Conservation (phyloP, 805 yeast genomes). For the Wickerhamiella galacta region DNA sequence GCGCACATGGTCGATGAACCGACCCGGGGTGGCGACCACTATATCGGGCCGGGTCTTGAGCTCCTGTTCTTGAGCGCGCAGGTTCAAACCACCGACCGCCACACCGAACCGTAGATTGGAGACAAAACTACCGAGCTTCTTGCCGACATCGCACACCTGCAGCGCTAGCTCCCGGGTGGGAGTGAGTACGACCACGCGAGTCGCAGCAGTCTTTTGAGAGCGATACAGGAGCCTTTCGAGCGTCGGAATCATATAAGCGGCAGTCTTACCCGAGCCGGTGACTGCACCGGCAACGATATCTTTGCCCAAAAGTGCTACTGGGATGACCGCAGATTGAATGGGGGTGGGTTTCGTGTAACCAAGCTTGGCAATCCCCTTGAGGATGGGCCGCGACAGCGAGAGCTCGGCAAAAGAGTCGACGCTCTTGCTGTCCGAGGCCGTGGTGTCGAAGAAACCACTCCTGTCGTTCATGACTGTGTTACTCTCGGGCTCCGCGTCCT, state of each 20-base stretch:
- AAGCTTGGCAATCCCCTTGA: slow-evolving; percentile 63
- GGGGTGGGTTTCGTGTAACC: slow-evolving; percentile 87
- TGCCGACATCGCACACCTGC: slow-evolving; percentile 89
- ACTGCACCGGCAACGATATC: slow-evolving; percentile 98
- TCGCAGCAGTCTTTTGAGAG: slow-evolving; percentile 70
- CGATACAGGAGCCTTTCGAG: slow-evolving; percentile 82
- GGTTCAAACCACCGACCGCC: slow-evolving; percentile 95
- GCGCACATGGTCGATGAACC: slow-evolving; percentile 91
- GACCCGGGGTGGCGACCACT: slow-evolving; percentile 96
- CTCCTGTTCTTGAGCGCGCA: slow-evolving; percentile 91
- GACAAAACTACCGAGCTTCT: slow-evolving; percentile 62
- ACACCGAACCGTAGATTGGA: slow-evolving; percentile 69
- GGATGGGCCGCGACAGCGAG: slow-evolving; percentile 74
- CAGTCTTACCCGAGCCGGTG: slow-evolving; percentile 99
- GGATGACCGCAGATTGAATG: slow-evolving; percentile 84
- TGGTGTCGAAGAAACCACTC: slow-evolving; percentile 22
- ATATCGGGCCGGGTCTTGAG: slow-evolving; percentile 85
- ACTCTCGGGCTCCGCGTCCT: slow-evolving; percentile 21
- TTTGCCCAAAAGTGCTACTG: slow-evolving; percentile 82
- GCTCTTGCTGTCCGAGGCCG: slow-evolving; percentile 20
- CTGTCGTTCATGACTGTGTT: slow-evolving; percentile 22
- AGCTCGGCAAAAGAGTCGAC: slow-evolving; percentile 60
- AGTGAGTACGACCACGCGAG: slow-evolving; percentile 77
- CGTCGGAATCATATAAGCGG: slow-evolving; percentile 93
- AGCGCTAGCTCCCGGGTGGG: slow-evolving; percentile 98